A percentile compares a stretch with the other conserved stretches of the same genome.
Conservation (phyloP, 139 green algal genomes). For the Picochlorum sp. region DNA sequence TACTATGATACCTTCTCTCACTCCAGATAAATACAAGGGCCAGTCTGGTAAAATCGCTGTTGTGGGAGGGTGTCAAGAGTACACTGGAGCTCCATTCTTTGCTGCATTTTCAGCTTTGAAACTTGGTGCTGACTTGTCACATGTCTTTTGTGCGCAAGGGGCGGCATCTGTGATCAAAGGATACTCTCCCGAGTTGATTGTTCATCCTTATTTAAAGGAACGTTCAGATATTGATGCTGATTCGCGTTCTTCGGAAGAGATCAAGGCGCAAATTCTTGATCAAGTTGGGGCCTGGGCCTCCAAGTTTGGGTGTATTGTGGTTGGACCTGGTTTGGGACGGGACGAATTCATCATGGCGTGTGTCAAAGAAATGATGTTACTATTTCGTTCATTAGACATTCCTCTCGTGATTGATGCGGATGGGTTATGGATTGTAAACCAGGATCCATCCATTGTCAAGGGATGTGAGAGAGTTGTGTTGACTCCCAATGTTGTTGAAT, state of each 20-base stretch:
- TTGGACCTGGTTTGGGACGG: conserved; percentile 69
- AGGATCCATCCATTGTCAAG: conserved; percentile 29
- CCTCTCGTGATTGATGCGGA: conserved; percentile 58
- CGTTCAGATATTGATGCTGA: conserved; percentile 6
- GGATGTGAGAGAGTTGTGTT: conserved; percentile 38
- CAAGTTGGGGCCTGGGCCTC: conserved; percentile 50
- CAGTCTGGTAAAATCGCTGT: conserved; percentile 83
- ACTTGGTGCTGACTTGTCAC: conserved; percentile 78
- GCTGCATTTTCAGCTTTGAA: conserved; percentile 70
- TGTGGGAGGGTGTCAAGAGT: conserved; percentile 88
- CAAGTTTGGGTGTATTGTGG: conserved; percentile 54
- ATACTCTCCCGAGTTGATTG: conserved; percentile 93
- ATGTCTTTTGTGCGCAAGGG: conserved; percentile 80
- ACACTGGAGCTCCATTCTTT: conserved; percentile 95
- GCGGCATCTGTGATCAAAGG: conserved; percentile 84
- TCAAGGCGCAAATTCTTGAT: conserved; percentile 8
- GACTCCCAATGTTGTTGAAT: conserved; percentile 53
- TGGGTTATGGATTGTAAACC: conserved; percentile 43
- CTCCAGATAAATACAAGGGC: conserved; percentile 67
- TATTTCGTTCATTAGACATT: conserved; percentile 4
- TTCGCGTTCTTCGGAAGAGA: not conserved
- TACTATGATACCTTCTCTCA: not conserved
- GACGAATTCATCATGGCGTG: conserved; percentile 34
- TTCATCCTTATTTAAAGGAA: conserved; percentile 77
- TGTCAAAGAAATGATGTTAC: conserved; percentile 21